Evolutionary conservation across 1,284 basidiomycete species (phyloP).

Genomic region (Paramarasmius palmivorus): DNA sequence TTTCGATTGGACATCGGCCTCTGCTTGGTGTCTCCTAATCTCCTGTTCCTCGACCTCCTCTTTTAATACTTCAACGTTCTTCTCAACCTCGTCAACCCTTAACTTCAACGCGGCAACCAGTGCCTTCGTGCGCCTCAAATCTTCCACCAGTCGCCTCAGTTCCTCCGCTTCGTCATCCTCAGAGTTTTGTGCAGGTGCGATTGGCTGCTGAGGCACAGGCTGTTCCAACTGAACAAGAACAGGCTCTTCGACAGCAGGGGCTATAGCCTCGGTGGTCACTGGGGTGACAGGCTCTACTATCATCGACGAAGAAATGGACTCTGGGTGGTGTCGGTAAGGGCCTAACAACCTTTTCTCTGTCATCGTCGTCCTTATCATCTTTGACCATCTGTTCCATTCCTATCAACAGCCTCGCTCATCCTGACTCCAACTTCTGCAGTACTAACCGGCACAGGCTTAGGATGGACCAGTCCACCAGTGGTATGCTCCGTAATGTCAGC

Average conservation of each 20-base stretch:
- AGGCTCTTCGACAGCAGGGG: no score
- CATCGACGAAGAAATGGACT: no score
- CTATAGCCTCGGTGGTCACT: background rate
- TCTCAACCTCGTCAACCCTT: slow-evolving; percentile 7
- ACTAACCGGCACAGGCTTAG: slow-evolving; percentile 2
- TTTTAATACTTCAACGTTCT: background rate
- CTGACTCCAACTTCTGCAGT: background rate
- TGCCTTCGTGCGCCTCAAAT: slow-evolving; percentile 25
- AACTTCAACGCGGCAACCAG: slow-evolving; percentile 28
- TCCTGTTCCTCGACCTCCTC: slow-evolving; percentile 13
- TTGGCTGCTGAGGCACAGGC: background rate
- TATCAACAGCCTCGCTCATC: background rate
- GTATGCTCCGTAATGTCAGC: background rate
- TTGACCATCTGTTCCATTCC: background rate
- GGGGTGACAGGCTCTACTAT: background rate
- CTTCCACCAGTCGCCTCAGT: slow-evolving; percentile 29
- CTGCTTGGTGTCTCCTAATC: slow-evolving; percentile 14
- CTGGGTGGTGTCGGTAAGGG: slow-evolving; percentile 3
- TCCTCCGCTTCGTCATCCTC: slow-evolving; percentile 16
- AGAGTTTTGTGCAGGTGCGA: no score
- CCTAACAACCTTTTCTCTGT: background rate
- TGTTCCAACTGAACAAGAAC: background rate
- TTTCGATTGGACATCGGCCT: slow-evolving; percentile 5
- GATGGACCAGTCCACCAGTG: slow-evolving; percentile 6
- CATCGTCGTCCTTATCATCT: background rate